Evolutionary conservation across 1,284 basidiomycete genomes (phyloP).

Genomic region (Ganoderma meredithae): DNA sequence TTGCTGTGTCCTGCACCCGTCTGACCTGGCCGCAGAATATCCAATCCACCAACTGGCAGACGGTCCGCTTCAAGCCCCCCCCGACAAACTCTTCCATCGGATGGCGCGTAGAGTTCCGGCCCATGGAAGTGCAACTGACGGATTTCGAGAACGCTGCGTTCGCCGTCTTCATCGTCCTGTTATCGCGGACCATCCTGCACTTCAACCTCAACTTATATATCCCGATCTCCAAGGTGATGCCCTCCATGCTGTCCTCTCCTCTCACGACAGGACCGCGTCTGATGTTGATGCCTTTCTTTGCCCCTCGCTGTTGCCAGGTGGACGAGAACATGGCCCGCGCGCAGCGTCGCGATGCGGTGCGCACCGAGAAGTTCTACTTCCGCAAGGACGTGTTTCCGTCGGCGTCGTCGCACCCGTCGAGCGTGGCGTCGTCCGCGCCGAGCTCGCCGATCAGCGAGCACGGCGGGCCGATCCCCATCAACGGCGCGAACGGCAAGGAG

Average conservation of each 20-base stretch:
- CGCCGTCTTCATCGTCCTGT: slow-evolving; percentile 91
- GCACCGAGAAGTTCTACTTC: slow-evolving; percentile 86
- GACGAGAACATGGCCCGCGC: slow-evolving; percentile 97
- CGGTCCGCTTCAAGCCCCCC: slow-evolving; percentile 98
- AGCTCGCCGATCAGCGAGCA: slow-evolving; percentile 54
- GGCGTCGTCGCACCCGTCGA: slow-evolving; percentile 49
- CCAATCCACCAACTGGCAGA: slow-evolving; percentile 99
- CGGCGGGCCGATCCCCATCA: slow-evolving; percentile 34
- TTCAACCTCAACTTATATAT: slow-evolving; percentile 96
- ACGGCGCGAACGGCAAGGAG: slow-evolving; percentile 53
- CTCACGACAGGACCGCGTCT: neutral
- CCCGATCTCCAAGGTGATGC: slow-evolving; percentile 89
- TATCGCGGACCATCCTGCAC: slow-evolving; percentile 92
- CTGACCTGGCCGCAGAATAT: slow-evolving; percentile 70
- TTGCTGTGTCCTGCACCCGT: no score
- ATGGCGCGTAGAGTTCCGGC: slow-evolving; percentile 98
- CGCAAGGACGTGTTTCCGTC: slow-evolving; percentile 85
- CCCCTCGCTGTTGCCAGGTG: slow-evolving; percentile 67
- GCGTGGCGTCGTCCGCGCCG: slow-evolving; percentile 57
- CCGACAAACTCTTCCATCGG: slow-evolving; percentile 92
- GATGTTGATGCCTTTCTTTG: neutral
- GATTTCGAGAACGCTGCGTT: slow-evolving; percentile 99
- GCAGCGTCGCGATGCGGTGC: slow-evolving; percentile 85
- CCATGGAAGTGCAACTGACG: slow-evolving; percentile 99
- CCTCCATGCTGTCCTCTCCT: no score